These are phyloP conservation scores for Colletotrichum chrysophilum DNA, from an alignment of 2,329 filamentous ascomycete genomes.

Conservation along the genomic window DNA sequence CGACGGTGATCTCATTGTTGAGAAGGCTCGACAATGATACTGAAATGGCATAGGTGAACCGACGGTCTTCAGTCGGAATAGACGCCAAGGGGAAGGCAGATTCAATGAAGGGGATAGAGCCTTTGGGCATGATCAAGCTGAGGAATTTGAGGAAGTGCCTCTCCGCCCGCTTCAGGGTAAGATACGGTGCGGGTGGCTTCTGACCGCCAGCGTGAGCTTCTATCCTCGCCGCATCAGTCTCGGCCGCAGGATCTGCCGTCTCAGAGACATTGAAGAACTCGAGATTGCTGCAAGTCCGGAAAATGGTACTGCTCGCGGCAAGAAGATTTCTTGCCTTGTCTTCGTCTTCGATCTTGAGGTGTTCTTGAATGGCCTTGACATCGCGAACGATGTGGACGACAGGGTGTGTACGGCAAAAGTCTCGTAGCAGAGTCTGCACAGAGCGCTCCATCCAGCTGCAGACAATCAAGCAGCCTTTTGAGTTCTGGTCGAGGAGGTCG, in stretches of 20 bases:
- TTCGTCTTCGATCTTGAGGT: constrained; percentile 62
- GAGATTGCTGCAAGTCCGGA: constrained; percentile 72
- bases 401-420: constrained; percentile 69
- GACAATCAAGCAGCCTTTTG: constrained; percentile 69
- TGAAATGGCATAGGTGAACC: constrained; percentile 71
- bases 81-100: constrained; percentile 70
- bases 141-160: constrained; percentile 74
- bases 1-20: constrained; percentile 60
- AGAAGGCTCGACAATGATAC: constrained; percentile 64
- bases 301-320: constrained; percentile 60
- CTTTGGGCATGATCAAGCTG: constrained; percentile 61
- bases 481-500: constrained; percentile 62
- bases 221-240: constrained; percentile 11
- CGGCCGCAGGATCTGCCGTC: constrained; percentile 23
- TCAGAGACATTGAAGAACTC: constrained; percentile 81
- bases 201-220: constrained; percentile 31
- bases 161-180: constrained; percentile 72
- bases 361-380: constrained; percentile 65
- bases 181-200: constrained; percentile 59
- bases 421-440: constrained; percentile 63
- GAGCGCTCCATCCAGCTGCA: constrained; percentile 74
- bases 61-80: constrained; percentile 63
- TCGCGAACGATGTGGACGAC: constrained; percentile 75
- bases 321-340: constrained; percentile 64
- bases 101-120: constrained; percentile 62